Evolutionary conservation across 1,284 basidiomycete genomes (phyloP), one percentile per base, ranked within the genome.

Genomic region (Pseudomicrostroma phylloplanum): DNA sequence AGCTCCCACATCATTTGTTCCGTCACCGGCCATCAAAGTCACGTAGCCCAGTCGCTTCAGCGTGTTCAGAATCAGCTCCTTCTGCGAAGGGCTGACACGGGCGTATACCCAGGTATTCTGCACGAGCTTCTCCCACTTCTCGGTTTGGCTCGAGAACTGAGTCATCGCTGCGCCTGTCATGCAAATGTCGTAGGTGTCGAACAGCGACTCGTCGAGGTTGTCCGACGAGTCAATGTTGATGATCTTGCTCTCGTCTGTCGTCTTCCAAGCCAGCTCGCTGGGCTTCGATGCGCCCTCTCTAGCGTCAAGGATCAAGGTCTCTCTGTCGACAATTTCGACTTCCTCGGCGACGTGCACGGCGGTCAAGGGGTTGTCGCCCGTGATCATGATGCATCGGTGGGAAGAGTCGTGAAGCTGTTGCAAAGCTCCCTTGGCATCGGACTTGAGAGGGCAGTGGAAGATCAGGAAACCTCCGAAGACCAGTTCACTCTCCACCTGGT

Each of bases 311-410:
- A 79, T 77, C 13, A 79, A 63, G 4, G 72, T 71, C n/a, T 75
- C 71, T 13, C 77, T 70, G 58, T 74, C 69, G 4, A 79, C 76
- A 46, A 79, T 79, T 60, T 79, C 77, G 42, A 79, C 77, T 61
- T 79, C 73, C 23, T 62, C 66, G 8, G 77, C 77, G 6, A 79
- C 72, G 55, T 78, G 77, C 17, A 77, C 68, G 2, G 76, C 77
- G 23, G 77, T 79, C 39, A 79, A 58, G 36, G 77, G 76, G 62
- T 78, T 77, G 71, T 79, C 77, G n/a, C 77, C 77, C 6, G 77
- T 79, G 53, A 79, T 79, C 77, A 79, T 79, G 62, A 79, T 74
- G 58, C 76, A 74, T 39, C 77, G 71, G 66, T 79, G 77, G 42
- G 74, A 73, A 40, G 77, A 76, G 64, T 78, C 77, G 60, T 72